Evolutionary conservation across 2,329 filamentous ascomycete genomes (phyloP).

Genomic region (Chaetomiaceae sp.): DNA sequence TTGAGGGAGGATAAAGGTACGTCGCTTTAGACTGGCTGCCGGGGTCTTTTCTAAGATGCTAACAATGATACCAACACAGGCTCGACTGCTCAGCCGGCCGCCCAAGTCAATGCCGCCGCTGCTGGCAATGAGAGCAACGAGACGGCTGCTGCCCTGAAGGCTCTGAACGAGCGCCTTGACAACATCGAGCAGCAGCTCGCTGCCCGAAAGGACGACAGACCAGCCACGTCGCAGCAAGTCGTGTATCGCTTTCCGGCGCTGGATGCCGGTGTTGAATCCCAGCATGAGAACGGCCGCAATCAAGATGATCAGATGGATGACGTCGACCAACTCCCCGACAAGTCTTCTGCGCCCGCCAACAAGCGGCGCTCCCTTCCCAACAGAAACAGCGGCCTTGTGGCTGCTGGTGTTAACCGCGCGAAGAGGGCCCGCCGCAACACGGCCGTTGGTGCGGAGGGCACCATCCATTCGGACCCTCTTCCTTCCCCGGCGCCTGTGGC

Average conservation of each 20-base stretch:
- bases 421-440: not conserved
- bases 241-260: not conserved
- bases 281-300: not conserved
- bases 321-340: too few species aligned
- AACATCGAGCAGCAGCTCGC: too few species aligned
- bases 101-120: not conserved
- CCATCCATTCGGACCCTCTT: not conserved
- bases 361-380: not conserved
- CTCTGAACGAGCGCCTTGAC: not conserved
- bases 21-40: too few species aligned
- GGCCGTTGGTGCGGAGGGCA: not conserved
- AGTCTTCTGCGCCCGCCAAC: not conserved
- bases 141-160: not conserved
- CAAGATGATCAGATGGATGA: not conserved
- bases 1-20: not conserved
- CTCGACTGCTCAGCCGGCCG: not conserved
- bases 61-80: too few species aligned
- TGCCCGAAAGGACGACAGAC: not conserved
- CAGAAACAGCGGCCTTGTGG: not conserved
- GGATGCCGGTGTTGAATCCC: not conserved
- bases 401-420: not conserved
- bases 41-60: too few species aligned
- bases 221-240: not conserved
- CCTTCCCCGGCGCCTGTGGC: not conserved
- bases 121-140: not conserved